These are phyloP conservation scores for Ehretia macrophylla DNA, from an alignment of 257 asterid species.

Conservation along the genomic window DNA sequence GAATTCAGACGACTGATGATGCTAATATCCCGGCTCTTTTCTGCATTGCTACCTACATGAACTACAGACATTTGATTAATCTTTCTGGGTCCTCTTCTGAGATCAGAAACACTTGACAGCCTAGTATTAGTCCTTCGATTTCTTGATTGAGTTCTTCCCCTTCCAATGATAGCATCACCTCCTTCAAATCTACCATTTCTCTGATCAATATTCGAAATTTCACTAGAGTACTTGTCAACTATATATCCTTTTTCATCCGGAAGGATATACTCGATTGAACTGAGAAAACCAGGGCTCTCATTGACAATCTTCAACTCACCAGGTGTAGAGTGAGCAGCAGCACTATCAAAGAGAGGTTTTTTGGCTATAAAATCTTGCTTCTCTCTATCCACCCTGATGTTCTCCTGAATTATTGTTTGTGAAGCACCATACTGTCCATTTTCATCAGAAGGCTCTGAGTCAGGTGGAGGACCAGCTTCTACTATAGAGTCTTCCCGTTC, in stretches of 20 bases:
- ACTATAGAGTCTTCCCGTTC: constrained; percentile 43
- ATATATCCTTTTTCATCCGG: constrained; percentile 6
- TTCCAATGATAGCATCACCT: constrained; percentile 3
- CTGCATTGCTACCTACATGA: constrained; percentile 25
- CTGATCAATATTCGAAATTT: neutral
- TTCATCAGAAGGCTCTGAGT: constrained; percentile 40
- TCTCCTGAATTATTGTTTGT: constrained; percentile 12
- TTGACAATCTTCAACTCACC: constrained; percentile 22
- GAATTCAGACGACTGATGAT: constrained; percentile 49
- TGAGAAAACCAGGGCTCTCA: constrained; percentile 8
- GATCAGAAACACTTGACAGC: constrained; percentile 26
- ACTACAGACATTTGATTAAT: constrained; percentile 20
- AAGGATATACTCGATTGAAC: constrained; percentile 5
- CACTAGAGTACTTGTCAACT: neutral
- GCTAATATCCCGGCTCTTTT: constrained; percentile 36
- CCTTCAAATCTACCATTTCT: constrained; percentile 12
- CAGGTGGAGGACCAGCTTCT: constrained; percentile 28
- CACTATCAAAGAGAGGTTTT: constrained; percentile 5
- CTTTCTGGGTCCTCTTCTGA: constrained; percentile 35
- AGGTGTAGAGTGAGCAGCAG: constrained; percentile 13
- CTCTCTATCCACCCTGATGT: constrained; percentile 18
- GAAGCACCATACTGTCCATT: constrained; percentile 28
- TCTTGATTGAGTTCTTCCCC: constrained; percentile 34
- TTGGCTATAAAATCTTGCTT: constrained; percentile 8
- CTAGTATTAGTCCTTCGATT: constrained; percentile 37